Conservation (phyloP, 2,329 filamentous ascomycete species). For the Colletotrichum endophyticum region DNA sequence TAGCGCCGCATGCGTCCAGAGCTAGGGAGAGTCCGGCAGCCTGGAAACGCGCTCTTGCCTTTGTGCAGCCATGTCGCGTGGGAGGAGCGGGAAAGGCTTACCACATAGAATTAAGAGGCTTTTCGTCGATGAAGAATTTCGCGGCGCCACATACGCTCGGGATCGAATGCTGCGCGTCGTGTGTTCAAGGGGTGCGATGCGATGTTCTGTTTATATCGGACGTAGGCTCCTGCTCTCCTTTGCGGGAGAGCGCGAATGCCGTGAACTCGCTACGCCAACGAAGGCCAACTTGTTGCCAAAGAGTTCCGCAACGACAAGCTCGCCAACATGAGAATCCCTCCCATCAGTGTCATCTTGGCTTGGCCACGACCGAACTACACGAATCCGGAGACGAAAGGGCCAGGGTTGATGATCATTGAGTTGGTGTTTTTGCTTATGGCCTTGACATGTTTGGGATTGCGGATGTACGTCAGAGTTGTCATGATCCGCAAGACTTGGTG, state of each 20-base stretch:
- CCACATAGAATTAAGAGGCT: background rate
- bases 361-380: background rate
- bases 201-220: background rate
- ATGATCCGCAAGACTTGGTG: conserved; percentile 36
- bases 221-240: background rate
- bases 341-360: background rate
- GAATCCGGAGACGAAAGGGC: background rate
- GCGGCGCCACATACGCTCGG: background rate
- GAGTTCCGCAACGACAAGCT: background rate
- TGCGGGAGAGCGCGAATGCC: background rate
- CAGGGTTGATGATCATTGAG: conserved; percentile 41
- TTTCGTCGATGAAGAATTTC: background rate
- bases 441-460: conserved; percentile 35
- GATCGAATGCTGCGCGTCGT: background rate
- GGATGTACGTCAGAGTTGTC: conserved; percentile 40
- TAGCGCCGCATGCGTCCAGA: background rate
- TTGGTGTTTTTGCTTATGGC: conserved; percentile 37
- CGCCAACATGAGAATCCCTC: background rate
- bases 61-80: background rate
- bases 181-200: background rate
- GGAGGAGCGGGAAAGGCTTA: background rate
- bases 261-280: too few relatives aligned
- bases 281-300: background rate
- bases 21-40: background rate
- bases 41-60: background rate